Conservation (phyloP, 305 asterid genomes). For the Fraxinus ornus region DNA sequence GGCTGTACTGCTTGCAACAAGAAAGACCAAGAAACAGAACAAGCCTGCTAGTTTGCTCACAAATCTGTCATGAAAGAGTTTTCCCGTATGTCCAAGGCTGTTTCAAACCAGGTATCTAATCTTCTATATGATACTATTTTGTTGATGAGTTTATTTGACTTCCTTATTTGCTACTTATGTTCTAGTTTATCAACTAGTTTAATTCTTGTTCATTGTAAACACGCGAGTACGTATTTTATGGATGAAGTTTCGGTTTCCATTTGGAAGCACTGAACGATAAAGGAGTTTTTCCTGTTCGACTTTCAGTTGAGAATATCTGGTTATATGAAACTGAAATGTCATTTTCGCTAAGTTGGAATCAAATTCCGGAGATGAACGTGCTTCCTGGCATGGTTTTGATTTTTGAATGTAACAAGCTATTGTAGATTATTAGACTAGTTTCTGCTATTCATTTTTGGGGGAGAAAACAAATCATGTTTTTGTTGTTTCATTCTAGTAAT, state of each 20-base stretch:
- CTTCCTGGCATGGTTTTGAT: not conserved
- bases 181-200: not conserved
- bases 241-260: not conserved
- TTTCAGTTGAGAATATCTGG: not conserved
- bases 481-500: not conserved
- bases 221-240: not conserved
- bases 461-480: not conserved
- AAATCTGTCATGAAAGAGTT: slow-evolving; percentile 67
- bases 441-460: not conserved
- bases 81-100: slow-evolving; percentile 59
- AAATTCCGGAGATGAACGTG: not conserved
- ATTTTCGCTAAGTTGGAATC: not conserved
- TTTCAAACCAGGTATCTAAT: slow-evolving; percentile 45
- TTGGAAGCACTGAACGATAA: not conserved
- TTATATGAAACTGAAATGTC: not conserved
- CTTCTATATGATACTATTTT: not conserved
- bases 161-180: not conserved
- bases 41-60: slow-evolving; percentile 57
- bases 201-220: not conserved
- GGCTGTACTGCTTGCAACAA: slow-evolving; percentile 51
- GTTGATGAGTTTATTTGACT: not conserved
- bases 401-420: not conserved
- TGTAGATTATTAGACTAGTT: not conserved
- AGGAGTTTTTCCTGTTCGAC: not conserved
- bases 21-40: slow-evolving; percentile 69